phyloP scores from a whole-genome alignment of 2,329 filamentous ascomycete species.

The Calonectria hawksworthii region DNA sequence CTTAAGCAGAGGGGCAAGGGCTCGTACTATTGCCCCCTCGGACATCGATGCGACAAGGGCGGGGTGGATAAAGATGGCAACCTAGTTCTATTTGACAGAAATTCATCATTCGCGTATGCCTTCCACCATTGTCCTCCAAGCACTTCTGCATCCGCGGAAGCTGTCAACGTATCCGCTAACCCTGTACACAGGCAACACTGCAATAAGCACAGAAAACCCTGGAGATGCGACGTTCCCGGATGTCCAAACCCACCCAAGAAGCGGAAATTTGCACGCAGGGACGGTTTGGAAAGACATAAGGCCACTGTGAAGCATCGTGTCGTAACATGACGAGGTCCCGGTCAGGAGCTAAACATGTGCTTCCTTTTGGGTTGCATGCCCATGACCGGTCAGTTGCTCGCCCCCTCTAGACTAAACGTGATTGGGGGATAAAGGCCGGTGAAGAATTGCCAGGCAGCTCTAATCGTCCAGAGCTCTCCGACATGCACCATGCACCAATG shows the following conservation, averaged over 20 bases:
- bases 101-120: slow-evolving; percentile 57
- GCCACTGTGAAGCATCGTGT: slow-evolving; percentile 55
- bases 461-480: slow-evolving; percentile 34
- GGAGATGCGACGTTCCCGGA: slow-evolving; percentile 54
- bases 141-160: slow-evolving; percentile 12
- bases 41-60: slow-evolving; percentile 54
- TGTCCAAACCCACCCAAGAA: slow-evolving; percentile 59
- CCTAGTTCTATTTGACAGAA: slow-evolving; percentile 56
- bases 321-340: slow-evolving; percentile 43
- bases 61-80: slow-evolving; percentile 56
- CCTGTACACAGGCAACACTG: slow-evolving; percentile 54
- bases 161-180: slow-evolving; percentile 35
- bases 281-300: slow-evolving; percentile 58
- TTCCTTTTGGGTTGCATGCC: slow-evolving; percentile 35
- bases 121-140: slow-evolving; percentile 25
- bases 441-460: slow-evolving; percentile 36
- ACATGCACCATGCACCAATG: slow-evolving; percentile 37
- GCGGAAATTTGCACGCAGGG: slow-evolving; percentile 57
- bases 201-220: slow-evolving; percentile 59
- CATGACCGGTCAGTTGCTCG: slow-evolving; percentile 43
- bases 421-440: slow-evolving; percentile 41
- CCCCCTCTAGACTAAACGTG: slow-evolving; percentile 35
- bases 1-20: slow-evolving; percentile 57
- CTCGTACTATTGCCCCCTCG: slow-evolving; percentile 53
- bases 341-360: slow-evolving; percentile 30